Evolutionary conservation across 1,284 basidiomycete species (phyloP).

Genomic region (Austropuccinia psidii): DNA sequence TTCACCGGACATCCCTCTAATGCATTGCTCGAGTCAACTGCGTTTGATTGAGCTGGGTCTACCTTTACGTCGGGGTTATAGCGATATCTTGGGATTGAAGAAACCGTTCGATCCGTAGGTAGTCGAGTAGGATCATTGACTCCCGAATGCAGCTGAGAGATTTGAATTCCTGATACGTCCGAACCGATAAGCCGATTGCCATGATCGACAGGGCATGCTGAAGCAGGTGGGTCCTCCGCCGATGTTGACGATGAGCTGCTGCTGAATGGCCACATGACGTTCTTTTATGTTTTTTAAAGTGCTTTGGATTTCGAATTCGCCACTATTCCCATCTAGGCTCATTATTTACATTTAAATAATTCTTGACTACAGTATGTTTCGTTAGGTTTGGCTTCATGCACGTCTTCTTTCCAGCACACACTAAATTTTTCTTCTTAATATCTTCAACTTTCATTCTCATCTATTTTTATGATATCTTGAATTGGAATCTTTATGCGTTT

Average conservation of each 20-base stretch:
- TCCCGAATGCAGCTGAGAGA: background rate
- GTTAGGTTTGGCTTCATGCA: too few relatives aligned
- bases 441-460: too few relatives aligned
- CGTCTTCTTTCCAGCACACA: too few relatives aligned
- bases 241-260: background rate
- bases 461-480: too few relatives aligned
- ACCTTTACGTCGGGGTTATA: conserved; percentile 24
- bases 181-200: background rate
- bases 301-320: too few relatives aligned
- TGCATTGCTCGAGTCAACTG: conserved; percentile 32
- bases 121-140: background rate
- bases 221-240: background rate
- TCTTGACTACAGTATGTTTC: too few relatives aligned
- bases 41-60: conserved; percentile 21
- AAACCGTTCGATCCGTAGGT: conserved; percentile 60
- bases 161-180: background rate
- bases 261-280: conserved; percentile 26
- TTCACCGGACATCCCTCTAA: conserved; percentile 36
- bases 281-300: too few relatives aligned
- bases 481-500: too few relatives aligned
- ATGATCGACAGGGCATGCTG: conserved; percentile 4
- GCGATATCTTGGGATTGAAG: conserved; percentile 70
- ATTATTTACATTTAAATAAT: too few relatives aligned
- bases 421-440: too few relatives aligned
- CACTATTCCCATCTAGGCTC: too few relatives aligned